Evolutionary conservation across 2,329 filamentous ascomycete genomes (phyloP), one percentile per base, ranked within the genome.

Genomic region (Pseudogymnoascus sp.): DNA sequence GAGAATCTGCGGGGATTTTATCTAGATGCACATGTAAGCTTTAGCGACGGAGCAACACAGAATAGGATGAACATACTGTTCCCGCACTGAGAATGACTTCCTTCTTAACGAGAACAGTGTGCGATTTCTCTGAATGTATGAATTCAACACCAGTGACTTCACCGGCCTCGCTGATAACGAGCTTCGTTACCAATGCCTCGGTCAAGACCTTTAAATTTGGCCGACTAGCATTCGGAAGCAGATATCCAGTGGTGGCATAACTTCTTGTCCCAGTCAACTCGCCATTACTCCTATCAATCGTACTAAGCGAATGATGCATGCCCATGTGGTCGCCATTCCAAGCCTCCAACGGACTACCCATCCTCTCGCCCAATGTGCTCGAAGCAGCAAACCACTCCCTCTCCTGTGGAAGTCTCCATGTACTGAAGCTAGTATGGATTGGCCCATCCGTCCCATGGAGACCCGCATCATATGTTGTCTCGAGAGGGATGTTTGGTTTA

Each of bases 161-260:
- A 4, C 59, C 60, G 7, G 16, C 37, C 4, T 21, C 14, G 7
- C 55, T 38, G 2, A 68, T 29, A 68, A 92, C 87, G 72, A 96
- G 77, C 73, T 86, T 89, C 72, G 84, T 88, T 64, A 94, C 91
- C 84, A 90, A 92, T 12, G 90, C 87, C 71, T 94, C 87, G 71
- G 90, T 94, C 62, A 95, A 78, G 63, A 96, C 81, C 39, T 89
- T 92, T 72, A 96, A 75, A 77, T 96, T 96, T 6, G 62, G 45
- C 19, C 69, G 60, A 1, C 38, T 26, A 16, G 23, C 29, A 31
- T 60, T 63, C 14, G 66, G 67, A 2, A 66, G 41, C 8, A 63
- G 59, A 61, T 68, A 68, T 12, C 69, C 68, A 1, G 68, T 65
- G 0, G 65, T 62, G 2, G 69, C 35, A 61, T 68, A 68, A 61